phyloP scores from a whole-genome alignment of 139 green algal genomes.

The Deuterostichococcus epilithicus region DNA sequence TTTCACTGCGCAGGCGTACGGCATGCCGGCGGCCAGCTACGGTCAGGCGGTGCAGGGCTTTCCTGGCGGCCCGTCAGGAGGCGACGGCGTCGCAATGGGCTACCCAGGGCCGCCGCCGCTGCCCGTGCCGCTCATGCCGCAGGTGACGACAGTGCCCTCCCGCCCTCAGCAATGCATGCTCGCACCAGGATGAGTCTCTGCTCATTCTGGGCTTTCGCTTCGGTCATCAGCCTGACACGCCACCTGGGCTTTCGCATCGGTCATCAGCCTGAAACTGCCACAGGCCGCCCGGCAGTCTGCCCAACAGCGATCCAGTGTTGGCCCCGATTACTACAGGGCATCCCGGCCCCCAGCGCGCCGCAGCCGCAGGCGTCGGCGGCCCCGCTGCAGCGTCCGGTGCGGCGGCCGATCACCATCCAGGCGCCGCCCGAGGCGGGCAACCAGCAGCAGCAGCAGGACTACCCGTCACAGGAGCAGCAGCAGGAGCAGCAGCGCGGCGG shows the following conservation, averaged over 20 bases:
- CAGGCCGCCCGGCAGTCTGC: too few relatives aligned
- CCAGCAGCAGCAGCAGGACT: not conserved
- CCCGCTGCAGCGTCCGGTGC: slow-evolving; percentile 19
- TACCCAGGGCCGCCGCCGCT: not conserved
- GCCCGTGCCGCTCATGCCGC: not conserved
- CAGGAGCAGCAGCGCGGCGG: not conserved
- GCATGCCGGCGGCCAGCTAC: not conserved
- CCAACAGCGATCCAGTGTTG: too few relatives aligned
- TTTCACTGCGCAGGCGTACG: not conserved
- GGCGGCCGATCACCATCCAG: slow-evolving; percentile 26
- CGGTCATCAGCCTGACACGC: too few relatives aligned
- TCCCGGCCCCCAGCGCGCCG: not conserved
- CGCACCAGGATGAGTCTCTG: too few relatives aligned
- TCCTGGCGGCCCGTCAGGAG: too few relatives aligned
- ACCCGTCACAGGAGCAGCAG: not conserved
- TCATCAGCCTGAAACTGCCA: not conserved
- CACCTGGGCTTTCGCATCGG: too few relatives aligned
- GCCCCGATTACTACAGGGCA: not conserved
- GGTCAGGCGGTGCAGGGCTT: not conserved
- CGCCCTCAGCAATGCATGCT: too few relatives aligned
- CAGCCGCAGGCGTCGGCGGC: slow-evolving; percentile 7
- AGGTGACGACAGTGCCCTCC: not conserved
- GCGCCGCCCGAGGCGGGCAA: slow-evolving; percentile 9
- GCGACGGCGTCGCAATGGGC: not conserved
- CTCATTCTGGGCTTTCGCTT: too few relatives aligned